A percentile compares a stretch with the other conserved stretches of the same genome.
Conservation (phyloP, 805 yeast species). For the Candida montana region DNA sequence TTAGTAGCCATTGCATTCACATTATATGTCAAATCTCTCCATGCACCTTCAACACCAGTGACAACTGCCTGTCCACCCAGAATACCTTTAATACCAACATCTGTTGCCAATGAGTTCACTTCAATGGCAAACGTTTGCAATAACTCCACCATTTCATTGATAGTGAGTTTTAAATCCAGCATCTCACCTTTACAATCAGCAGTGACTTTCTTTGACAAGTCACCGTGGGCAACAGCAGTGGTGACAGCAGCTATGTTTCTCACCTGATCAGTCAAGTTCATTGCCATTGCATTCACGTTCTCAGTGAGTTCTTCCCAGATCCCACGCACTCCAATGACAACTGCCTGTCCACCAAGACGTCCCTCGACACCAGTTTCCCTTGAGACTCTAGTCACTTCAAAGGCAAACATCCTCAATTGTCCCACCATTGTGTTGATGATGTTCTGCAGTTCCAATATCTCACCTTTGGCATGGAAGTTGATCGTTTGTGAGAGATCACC, state of each 20-base stretch:
- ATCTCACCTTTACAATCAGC: conserved; percentile 92
- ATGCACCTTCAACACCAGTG: conserved; percentile 82
- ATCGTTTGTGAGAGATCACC: conserved; percentile 82
- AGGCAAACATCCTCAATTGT: conserved; percentile 79
- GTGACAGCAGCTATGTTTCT: conserved; percentile 86
- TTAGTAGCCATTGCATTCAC: conserved; percentile 93
- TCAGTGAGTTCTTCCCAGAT: conserved; percentile 87
- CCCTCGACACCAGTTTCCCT: conserved; percentile 90
- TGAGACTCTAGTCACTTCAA: conserved; percentile 83
- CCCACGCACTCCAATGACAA: conserved; percentile 77
- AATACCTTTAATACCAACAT: conserved; percentile 91
- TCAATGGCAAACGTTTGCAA: conserved; percentile 83
- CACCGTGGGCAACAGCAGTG: conserved; percentile 86
- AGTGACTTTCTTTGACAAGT: conserved; percentile 75
- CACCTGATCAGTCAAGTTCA: conserved; percentile 80
- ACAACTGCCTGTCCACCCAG: conserved; percentile 91
- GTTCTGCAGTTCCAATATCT: conserved; percentile 74
- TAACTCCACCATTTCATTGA: conserved; percentile 90
- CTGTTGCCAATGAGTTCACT: conserved; percentile 85
- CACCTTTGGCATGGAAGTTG: conserved; percentile 88
- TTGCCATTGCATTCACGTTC: conserved; percentile 88
- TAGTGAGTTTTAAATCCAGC: conserved; percentile 76
- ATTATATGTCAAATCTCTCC: conserved; percentile 88
- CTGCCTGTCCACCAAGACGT: conserved; percentile 81
- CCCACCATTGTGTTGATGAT: conserved; percentile 89